phyloP scores from a whole-genome alignment of 768 basidiomycete genomes.

The Kwoniella bestiolae region DNA sequence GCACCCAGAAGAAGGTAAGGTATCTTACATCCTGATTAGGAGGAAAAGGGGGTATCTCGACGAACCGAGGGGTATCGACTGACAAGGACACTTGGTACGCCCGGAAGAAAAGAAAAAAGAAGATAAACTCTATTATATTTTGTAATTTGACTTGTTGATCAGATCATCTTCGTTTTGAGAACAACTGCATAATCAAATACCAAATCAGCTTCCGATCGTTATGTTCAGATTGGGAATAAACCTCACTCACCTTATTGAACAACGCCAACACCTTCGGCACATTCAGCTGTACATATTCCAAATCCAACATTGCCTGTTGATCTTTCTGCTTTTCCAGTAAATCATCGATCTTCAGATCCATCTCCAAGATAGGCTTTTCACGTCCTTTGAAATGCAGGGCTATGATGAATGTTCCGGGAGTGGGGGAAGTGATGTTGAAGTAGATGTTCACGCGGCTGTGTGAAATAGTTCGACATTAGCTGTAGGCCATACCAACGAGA shows the following conservation, averaged over 20 bases:
- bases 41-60: too few relatives aligned
- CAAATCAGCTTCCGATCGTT: not conserved
- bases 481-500: not conserved
- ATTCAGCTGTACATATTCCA: conserved; percentile 97
- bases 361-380: conserved; percentile 98
- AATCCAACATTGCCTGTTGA: conserved; percentile 91
- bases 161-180: conserved; percentile 39
- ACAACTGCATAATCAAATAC: conserved; percentile 24
- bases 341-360: conserved; percentile 99
- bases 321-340: conserved; percentile 99
- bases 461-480: not conserved
- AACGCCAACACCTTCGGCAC: conserved; percentile 91
- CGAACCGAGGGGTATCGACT: not conserved
- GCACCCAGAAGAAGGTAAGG: too few relatives aligned
- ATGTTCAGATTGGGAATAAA: not conserved
- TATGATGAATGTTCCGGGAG: conserved; percentile 98
- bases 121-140: not conserved
- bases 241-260: conserved; percentile 75
- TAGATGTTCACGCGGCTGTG: conserved; percentile 92
- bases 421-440: conserved; percentile 97
- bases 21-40: too few relatives aligned
- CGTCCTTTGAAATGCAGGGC: conserved; percentile 98
- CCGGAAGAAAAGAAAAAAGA: not conserved
- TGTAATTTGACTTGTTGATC: not conserved
- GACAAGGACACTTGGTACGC: not conserved